A percentile compares a stretch with the other conserved stretches of the same genome.
phyloP scores from a whole-genome alignment of 257 asterid species.

The Jaltomata sinuosa region DNA sequence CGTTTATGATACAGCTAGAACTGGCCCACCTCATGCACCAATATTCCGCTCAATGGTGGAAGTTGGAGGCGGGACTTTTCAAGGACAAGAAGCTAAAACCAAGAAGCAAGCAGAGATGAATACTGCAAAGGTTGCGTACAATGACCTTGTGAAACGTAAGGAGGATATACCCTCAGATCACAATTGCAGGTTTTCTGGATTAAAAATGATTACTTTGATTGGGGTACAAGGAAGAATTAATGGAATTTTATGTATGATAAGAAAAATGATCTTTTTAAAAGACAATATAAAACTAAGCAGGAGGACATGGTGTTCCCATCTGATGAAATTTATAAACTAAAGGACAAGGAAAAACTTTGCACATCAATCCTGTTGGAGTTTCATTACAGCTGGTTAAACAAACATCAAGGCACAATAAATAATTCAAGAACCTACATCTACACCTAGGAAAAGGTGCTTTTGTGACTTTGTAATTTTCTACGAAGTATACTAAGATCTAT shows the following conservation, averaged over 20 bases:
- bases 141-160: slow-evolving; percentile 39
- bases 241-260: not conserved
- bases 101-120: slow-evolving; percentile 79
- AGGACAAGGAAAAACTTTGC: not conserved
- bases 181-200: not conserved
- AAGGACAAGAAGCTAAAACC: slow-evolving; percentile 53
- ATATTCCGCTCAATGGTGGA: slow-evolving; percentile 43
- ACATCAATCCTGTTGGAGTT: not conserved
- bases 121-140: slow-evolving; percentile 67
- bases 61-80: slow-evolving; percentile 34
- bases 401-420: not conserved
- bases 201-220: not conserved
- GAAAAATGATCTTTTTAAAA: not conserved
- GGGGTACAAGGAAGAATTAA: not conserved
- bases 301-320: not conserved
- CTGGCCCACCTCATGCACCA: slow-evolving; percentile 43
- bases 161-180: slow-evolving; percentile 1
- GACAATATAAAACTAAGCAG: not conserved
- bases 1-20: slow-evolving; percentile 29
- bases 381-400: not conserved
- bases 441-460: not conserved
- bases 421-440: not conserved
- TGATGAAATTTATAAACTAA: not conserved
- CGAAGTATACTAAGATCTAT: not conserved
- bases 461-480: not conserved